A percentile compares a stretch with the other conserved stretches of the same genome.
Evolutionary conservation across 768 basidiomycete species (phyloP).

Genomic region (Cystobasidium onofrii): DNA sequence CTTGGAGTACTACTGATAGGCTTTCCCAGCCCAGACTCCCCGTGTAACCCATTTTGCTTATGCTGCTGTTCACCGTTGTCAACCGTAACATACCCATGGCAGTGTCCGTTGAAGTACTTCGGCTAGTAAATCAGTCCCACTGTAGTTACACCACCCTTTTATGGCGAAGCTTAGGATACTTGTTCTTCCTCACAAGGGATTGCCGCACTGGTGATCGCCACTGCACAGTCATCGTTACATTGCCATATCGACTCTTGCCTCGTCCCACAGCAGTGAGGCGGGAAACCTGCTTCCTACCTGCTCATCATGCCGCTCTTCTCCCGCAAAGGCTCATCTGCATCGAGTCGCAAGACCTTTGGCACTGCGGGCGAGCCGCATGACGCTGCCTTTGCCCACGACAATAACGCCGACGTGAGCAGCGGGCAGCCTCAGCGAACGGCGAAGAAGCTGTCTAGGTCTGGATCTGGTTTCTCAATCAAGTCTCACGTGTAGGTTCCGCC

Average conservation of each 20-base stretch:
- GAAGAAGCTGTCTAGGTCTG: neutral
- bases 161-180: no score
- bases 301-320: neutral
- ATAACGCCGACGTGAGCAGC: neutral
- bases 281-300: neutral
- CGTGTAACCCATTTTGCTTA: no score
- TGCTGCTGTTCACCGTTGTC: no score
- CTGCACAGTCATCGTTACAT: no score
- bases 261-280: no score
- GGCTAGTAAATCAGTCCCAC: no score
- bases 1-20: conserved; percentile 48
- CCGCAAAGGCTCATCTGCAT: neutral
- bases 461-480: neutral
- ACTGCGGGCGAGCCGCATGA: neutral
- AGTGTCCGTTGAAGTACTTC: no score
- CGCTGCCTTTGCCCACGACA: neutral
- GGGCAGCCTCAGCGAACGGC: neutral
- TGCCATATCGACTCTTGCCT: no score
- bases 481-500: neutral
- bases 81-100: no score
- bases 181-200: no score
- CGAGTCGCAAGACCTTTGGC: neutral
- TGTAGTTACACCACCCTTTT: no score
- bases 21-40: neutral
- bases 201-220: no score